Percentiles rank a stretch among this genome's conserved stretches.
phyloP scores from a whole-genome alignment of 305 asterid species.

The Withania somnifera region DNA sequence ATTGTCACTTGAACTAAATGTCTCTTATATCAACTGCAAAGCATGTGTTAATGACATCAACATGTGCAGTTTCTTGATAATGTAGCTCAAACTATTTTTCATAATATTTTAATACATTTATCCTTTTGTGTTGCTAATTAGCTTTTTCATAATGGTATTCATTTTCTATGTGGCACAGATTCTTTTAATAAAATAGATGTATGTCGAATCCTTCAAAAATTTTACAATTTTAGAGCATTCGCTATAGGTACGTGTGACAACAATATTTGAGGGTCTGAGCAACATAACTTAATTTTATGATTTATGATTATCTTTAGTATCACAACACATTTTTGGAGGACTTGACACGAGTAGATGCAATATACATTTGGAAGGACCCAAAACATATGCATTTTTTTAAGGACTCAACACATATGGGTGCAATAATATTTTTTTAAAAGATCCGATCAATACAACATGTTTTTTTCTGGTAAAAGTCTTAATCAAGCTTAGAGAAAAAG shows the following conservation, averaged over 20 bases:
- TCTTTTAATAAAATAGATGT: no score
- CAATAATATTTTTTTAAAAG: not conserved
- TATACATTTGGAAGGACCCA: not conserved
- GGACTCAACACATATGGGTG: not conserved
- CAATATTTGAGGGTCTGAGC: not conserved
- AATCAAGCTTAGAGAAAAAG: not conserved
- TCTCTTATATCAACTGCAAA: constrained; percentile 14
- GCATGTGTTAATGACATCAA: constrained; percentile 15
- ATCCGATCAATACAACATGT: not conserved
- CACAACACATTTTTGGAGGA: not conserved
- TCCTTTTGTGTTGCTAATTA: not conserved
- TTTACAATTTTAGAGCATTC: not conserved
- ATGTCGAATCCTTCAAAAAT: not conserved
- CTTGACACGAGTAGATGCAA: not conserved
- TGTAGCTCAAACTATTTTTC: constrained; percentile 1
- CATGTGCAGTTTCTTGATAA: constrained; percentile 14
- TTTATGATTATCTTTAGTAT: not conserved
- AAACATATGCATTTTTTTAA: not conserved
- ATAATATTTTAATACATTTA: not conserved
- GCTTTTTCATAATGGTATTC: not conserved
- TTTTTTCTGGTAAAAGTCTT: not conserved
- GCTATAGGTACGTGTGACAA: not conserved
- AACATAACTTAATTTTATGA: not conserved
- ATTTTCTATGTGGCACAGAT: not conserved
- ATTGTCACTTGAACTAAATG: not conserved